Evolutionary conservation across 1,284 basidiomycete genomes (phyloP).

Genomic region (Cystobasidiaceae sp.): DNA sequence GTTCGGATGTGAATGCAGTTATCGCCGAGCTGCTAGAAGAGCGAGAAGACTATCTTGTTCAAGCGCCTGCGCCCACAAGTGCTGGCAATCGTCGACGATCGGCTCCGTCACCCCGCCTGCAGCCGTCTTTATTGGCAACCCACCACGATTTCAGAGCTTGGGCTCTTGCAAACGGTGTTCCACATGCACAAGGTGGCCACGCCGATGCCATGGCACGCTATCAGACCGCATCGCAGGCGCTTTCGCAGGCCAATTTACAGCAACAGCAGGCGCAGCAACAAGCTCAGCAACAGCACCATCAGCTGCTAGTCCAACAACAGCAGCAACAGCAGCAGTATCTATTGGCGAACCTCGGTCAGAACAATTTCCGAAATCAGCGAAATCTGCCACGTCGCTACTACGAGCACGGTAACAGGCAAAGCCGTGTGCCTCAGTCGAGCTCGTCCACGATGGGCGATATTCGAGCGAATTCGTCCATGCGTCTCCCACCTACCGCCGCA

Average conservation of each 20-base stretch:
- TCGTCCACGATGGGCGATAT: too few relatives aligned
- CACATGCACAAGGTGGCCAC: constrained; percentile 18
- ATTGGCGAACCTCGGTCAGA: background rate
- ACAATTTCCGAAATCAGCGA: background rate
- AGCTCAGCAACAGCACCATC: constrained; percentile 20
- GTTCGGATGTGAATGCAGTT: constrained; percentile 38
- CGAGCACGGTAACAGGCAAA: background rate
- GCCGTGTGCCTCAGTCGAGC: background rate
- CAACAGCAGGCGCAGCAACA: constrained; percentile 20
- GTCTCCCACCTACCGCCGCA: background rate
- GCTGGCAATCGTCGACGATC: constrained; percentile 33
- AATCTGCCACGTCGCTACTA: background rate
- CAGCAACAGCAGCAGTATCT: too few relatives aligned
- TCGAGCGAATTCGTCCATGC: too few relatives aligned
- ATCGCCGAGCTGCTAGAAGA: constrained; percentile 44
- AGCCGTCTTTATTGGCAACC: constrained; percentile 11
- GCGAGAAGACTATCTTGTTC: constrained; percentile 43
- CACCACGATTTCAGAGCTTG: constrained; percentile 22
- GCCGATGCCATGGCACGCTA: constrained; percentile 23
- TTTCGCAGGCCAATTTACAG: constrained; percentile 29
- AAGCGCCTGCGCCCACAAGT: constrained; percentile 38
- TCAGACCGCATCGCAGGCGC: constrained; percentile 16
- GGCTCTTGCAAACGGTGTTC: constrained; percentile 29
- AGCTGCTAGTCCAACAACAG: constrained; percentile 3
- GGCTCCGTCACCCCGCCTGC: constrained; percentile 36